These are phyloP conservation scores for Solanum commersonii DNA, from an alignment of 257 asterid species.

Conservation along the genomic window DNA sequence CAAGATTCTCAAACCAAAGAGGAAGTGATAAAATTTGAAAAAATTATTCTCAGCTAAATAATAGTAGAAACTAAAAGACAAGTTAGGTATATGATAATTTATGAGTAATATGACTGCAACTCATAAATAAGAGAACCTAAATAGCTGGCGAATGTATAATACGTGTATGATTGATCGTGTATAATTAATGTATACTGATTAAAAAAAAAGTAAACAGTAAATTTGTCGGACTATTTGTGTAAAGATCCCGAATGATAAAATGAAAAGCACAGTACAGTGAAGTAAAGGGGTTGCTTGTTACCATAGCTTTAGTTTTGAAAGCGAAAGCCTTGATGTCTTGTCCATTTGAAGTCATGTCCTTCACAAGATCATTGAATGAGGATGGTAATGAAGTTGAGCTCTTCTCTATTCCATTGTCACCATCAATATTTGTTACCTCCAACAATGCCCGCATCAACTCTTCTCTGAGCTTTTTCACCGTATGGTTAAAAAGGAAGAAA, in stretches of 20 bases:
- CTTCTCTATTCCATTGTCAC: slow-evolving; percentile 20
- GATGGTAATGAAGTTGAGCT: slow-evolving; percentile 25
- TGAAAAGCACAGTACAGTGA: background rate
- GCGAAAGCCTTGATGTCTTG: slow-evolving; percentile 71
- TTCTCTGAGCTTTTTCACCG: slow-evolving; percentile 78
- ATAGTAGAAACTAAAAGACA: background rate
- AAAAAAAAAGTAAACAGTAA: background rate
- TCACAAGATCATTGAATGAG: slow-evolving; percentile 69
- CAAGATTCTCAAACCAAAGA: background rate
- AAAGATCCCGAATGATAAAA: background rate
- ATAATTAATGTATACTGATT: background rate
- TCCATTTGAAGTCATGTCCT: slow-evolving; percentile 53
- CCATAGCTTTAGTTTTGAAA: slow-evolving; percentile 70
- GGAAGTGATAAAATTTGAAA: background rate
- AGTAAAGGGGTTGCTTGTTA: slow-evolving; percentile 15
- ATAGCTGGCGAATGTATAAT: background rate
- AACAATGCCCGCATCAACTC: slow-evolving; percentile 72
- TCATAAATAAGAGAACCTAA: background rate
- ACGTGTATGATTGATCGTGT: background rate
- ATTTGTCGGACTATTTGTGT: background rate
- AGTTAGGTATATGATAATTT: background rate
- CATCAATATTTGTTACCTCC: slow-evolving; percentile 37
- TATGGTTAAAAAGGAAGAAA: slow-evolving; percentile 1
- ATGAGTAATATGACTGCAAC: background rate
- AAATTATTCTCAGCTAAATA: background rate